Evolutionary conservation across 345 rosid genomes (phyloP), one percentile per base, ranked within the genome.

Genomic region (Brassica incana): DNA sequence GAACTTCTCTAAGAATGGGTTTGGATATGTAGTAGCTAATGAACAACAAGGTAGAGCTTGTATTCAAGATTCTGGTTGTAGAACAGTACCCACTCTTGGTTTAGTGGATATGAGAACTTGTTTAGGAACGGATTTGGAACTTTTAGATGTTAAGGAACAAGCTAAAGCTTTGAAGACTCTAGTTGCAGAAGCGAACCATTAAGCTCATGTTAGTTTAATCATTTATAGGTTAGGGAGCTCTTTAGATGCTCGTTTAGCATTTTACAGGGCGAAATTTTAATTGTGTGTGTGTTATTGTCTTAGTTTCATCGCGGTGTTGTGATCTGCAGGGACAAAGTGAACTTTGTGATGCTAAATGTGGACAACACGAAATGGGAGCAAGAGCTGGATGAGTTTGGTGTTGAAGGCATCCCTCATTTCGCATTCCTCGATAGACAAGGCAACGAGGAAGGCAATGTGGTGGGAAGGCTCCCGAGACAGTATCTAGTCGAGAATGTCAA

Each of bases 321-420:
- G 72, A 45, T 54, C 59, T 3, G 27, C 72, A 93, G 97, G 91
- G 91, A 87, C 83, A 88, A 82, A n/a, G 99, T 92, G 62, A 95
- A 95, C 83, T 95, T 92, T 81, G 99, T 92, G 63, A 90, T 92
- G 99, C 78, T 95, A 83, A 95, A 95, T 74, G 99, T 95, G 61
- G 99, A 92, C 84, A 91, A 95, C 78, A 95, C 97, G 9, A 92
- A 87, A 85, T 95, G 99, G 97, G 97, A 95, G 80, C 97, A 95
- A 80, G 99, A 95, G 85, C 84, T 95, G 38, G 90, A 95, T 45
- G 99, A 95, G 86, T 92, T 95, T 78, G 97, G 97, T n/a, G 97
- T 95, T 18, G 97, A 95, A 78, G 99, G 97, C 60, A 95, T 91
- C 81, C 97, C 99, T 0, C 97, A 95, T 83, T 92, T 92, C 70